phyloP scores from a whole-genome alignment of 345 rosid genomes.

The Noccaea caerulescens region DNA sequence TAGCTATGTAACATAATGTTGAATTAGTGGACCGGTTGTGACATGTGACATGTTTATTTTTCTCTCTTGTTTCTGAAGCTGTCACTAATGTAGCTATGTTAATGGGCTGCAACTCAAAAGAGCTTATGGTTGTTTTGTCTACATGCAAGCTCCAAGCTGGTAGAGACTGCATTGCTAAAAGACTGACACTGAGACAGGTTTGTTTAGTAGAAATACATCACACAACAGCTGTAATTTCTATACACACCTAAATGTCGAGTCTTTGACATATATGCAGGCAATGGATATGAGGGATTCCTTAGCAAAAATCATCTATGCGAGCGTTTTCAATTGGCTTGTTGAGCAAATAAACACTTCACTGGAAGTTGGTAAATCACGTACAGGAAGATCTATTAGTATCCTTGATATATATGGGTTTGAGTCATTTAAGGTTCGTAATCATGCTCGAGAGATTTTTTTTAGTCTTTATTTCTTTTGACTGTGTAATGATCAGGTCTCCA shows the following conservation, averaged over 20 bases:
- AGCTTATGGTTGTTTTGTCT: conserved; percentile 66
- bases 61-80: conserved; percentile 53
- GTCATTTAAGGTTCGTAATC: conserved; percentile 65
- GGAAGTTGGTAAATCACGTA: conserved; percentile 51
- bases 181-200: conserved; percentile 81
- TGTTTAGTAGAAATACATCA: conserved; percentile 2
- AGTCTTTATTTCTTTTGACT: conserved; percentile 14
- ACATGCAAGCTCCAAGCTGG: conserved; percentile 71
- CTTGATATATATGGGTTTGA: conserved; percentile 94
- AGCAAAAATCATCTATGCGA: conserved; percentile 78
- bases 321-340: conserved; percentile 89
- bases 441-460: background rate
- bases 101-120: conserved; percentile 66
- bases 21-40: conserved; percentile 5
- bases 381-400: conserved; percentile 77
- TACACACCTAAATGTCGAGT: background rate
- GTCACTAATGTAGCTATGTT: conserved; percentile 65
- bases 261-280: conserved; percentile 55
- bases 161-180: conserved; percentile 68
- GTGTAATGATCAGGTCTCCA: conserved; percentile 32
- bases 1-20: conserved; percentile 3
- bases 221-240: background rate
- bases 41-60: background rate
- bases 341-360: conserved; percentile 76
- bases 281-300: conserved; percentile 77